Percentiles rank a stretch among this genome's conserved stretches.
Conservation (phyloP, 805 yeast species). For the Lipomyces spencermartinsiae region DNA sequence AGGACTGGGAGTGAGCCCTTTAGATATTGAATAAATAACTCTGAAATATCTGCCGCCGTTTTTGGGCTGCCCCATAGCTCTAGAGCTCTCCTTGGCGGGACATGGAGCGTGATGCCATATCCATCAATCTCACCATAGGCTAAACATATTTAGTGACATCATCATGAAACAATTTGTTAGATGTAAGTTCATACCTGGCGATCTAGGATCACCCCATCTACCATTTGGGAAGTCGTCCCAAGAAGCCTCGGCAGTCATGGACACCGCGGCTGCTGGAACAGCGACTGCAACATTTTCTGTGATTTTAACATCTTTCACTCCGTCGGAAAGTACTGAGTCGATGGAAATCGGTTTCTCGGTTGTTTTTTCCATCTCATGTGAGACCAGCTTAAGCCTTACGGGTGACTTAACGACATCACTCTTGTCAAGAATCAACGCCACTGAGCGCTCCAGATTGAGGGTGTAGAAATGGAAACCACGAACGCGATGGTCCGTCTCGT, state of each 20-base stretch:
- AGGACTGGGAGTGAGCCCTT: conserved; percentile 70
- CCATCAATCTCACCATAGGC: conserved; percentile 99
- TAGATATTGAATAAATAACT: conserved; percentile 71
- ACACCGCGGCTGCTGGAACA: conserved; percentile 18
- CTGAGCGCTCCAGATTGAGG: conserved; percentile 87
- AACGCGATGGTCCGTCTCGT: conserved; percentile 61
- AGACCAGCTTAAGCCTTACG: conserved; percentile 32
- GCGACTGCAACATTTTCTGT: conserved; percentile 14
- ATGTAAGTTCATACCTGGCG: conserved; percentile 91
- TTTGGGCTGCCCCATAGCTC: conserved; percentile 90
- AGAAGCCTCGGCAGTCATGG: conserved; percentile 32
- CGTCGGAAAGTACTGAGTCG: conserved; percentile 87
- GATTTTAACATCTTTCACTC: conserved; percentile 22
- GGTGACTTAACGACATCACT: conserved; percentile 56
- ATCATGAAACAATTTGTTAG: neutral
- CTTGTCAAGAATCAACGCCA: conserved; percentile 78
- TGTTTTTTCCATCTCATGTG: neutral
- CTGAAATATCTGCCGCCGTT: conserved; percentile 61
- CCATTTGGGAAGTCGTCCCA: conserved; percentile 99
- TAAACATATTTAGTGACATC: conserved; percentile 48
- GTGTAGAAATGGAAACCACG: conserved; percentile 93
- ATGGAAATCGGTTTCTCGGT: conserved; percentile 69
- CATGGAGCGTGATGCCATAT: conserved; percentile 89
- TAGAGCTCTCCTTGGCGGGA: conserved; percentile 67
- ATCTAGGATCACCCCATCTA: conserved; percentile 97